Evolutionary conservation across 2,329 filamentous ascomycete species (phyloP), one percentile per base, ranked within the genome.

Genomic region (Coniochaeta sp.): DNA sequence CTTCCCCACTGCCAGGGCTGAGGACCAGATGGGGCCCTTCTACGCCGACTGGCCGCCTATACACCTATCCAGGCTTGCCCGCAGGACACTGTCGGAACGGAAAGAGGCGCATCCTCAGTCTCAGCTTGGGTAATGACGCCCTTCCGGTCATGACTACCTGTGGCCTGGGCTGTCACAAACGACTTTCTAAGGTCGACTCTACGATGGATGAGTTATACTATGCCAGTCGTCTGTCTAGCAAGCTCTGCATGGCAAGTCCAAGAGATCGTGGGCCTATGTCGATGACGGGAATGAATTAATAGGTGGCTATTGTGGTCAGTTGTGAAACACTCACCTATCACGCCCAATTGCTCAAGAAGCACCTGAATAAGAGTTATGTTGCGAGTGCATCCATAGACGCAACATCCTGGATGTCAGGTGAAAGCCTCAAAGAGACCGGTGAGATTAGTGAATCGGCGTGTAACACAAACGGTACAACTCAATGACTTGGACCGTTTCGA

Each of bases 11-110:
- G 66, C 67, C 13, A 53, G 60, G 5, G 61, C 61, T 22, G 58
- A 60, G 6, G 59, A 68, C 53, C 83, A 87, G 61, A 64, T 68
- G 20, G 84, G 84, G 1, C 84, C 84, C 4, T 87, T 87, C 60
- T 87, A 86, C 66, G 75, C 71, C 55, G 78, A 81, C 52, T 57
- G 67, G n/a, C 77, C 79, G 4, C 76, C 77, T 5, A 84, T 87
- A 55, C 76, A 77, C 57, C 78, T 86, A 49, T 79, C 72, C 63
- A 49, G 40, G 57, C 52, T 50, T 12, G 45, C 24, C 24, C 45
- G 27, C n/a, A 51, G n/a, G 30, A 33, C 32, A 46, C 14, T 32
- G 24, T 14, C 9, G n/a, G 30, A n/a, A 26, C 20, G 38, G 14
- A 6, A 14, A 42, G 12, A 47, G 33, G 7, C 4, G 8, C 26